These are phyloP conservation scores for Boletus reticulatus DNA, from an alignment of 768 basidiomycete species.

Conservation along the genomic window DNA sequence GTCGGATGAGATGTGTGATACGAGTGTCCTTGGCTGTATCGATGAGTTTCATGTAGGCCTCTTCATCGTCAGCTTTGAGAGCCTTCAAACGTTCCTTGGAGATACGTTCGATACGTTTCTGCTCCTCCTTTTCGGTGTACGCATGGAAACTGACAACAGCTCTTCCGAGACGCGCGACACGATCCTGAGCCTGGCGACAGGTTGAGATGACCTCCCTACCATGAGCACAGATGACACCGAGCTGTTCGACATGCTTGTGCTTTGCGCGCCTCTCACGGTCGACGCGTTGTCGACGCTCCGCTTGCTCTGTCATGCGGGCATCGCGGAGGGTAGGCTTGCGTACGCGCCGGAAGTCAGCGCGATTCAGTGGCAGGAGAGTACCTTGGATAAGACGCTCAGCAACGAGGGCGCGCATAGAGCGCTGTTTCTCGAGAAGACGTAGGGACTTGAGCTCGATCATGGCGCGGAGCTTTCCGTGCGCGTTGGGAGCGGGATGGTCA, in stretches of 20 bases:
- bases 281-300: slow-evolving; percentile 86
- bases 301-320: slow-evolving; percentile 82
- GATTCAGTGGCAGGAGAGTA: slow-evolving; percentile 85
- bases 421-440: slow-evolving; percentile 86
- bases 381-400: slow-evolving; percentile 88
- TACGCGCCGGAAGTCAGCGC: slow-evolving; percentile 83
- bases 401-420: slow-evolving; percentile 79
- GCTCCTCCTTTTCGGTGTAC: slow-evolving; percentile 95
- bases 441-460: slow-evolving; percentile 93
- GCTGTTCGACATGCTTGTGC: slow-evolving; percentile 94
- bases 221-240: slow-evolving; percentile 81
- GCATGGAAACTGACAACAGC: slow-evolving; percentile 82
- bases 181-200: slow-evolving; percentile 64
- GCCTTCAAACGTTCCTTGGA: slow-evolving; percentile 98
- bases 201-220: slow-evolving; percentile 71
- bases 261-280: slow-evolving; percentile 95
- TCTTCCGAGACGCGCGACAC: slow-evolving; percentile 62
- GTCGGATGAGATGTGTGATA: slow-evolving; percentile 92
- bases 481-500: slow-evolving; percentile 54
- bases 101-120: slow-evolving; percentile 93
- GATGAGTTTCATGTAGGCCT: slow-evolving; percentile 98
- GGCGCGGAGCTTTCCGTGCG: slow-evolving; percentile 82
- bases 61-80: slow-evolving; percentile 96
- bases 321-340: slow-evolving; percentile 88
- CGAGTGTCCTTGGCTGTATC: slow-evolving; percentile 99